Percentiles rank a stretch among this genome's conserved stretches.
phyloP scores from a whole-genome alignment of 2,329 filamentous ascomycete species.

The Alternaria arbusti region DNA sequence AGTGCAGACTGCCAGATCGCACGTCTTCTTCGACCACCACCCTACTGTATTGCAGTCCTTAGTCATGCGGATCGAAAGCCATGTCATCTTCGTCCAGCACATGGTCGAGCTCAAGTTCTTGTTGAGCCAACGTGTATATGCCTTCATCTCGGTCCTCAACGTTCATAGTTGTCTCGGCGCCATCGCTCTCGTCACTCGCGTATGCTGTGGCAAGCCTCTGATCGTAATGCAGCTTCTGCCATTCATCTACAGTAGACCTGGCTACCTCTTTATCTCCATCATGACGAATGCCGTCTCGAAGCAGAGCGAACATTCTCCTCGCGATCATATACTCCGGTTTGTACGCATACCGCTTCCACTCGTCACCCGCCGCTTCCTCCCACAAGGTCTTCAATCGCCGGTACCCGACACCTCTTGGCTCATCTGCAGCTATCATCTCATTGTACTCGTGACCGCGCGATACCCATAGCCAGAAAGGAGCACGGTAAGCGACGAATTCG shows the following conservation, averaged over 20 bases:
- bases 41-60: background rate
- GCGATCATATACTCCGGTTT: slow-evolving; percentile 23
- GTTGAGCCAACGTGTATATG: background rate
- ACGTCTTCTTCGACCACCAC: background rate
- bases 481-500: slow-evolving; percentile 18
- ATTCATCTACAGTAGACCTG: background rate
- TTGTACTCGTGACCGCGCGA: background rate
- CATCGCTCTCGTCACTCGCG: background rate
- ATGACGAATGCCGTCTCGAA: background rate
- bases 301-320: background rate
- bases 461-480: slow-evolving; percentile 29
- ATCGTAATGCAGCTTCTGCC: background rate
- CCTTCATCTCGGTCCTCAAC: background rate
- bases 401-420: slow-evolving; percentile 1
- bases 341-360: slow-evolving; percentile 31
- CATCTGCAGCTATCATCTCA: slow-evolving; percentile 19
- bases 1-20: background rate
- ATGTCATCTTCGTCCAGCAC: background rate
- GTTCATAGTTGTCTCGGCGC: background rate
- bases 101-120: background rate
- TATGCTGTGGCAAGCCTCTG: background rate
- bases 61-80: background rate
- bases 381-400: slow-evolving; percentile 17
- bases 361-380: slow-evolving; percentile 18
- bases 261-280: background rate